Evolutionary conservation across 2,329 filamentous ascomycete species (phyloP), one percentile per base, ranked within the genome.

Genomic region (Balansia obtecta): DNA sequence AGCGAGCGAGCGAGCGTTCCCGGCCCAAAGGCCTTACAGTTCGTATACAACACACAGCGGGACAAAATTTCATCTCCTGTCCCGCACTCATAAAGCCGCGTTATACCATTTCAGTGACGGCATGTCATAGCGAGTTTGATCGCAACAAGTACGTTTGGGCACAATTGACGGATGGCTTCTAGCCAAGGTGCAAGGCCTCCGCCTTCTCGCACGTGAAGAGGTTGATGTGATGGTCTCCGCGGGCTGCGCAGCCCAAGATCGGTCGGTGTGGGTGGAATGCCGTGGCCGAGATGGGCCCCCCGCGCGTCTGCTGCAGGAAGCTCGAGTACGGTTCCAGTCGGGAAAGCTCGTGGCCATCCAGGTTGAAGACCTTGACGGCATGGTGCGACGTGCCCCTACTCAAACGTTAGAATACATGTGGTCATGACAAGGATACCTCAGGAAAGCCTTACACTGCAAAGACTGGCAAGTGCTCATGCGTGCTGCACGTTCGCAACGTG

Each of bases 231-330:
- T 90, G 81, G 63, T 96, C 90, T 50, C 89, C 87, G 42, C 88
- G 76, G 4, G 89, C 87, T 1, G 90, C 86, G 60, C 86, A 93
- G 37, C 88, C 90, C 54, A 98, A 76, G 66, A 96, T 83, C 70
- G 95, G 90, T 48, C 86, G 82, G 66, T 98, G 93, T 1, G 93
- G 93, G 68, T 98, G 93, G 73, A 97, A 98, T 0, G 90, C 86
- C 9, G 91, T 95, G 37, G 86, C 80, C 3, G 89, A 83, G 57
- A 98, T 94, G 1, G 93, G 86, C 7, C 83, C 80, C 51, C 84
- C 83, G 48, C 87, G 84, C 62, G 82, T 88, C 60, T 89, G 85
- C 55, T 87, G 83, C 15, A 95, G 72, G 72, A 94, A 94, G 63
- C 85, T 88, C 45, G 87, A 88, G 66, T 95, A 94, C 0, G 91